Evolutionary conservation across 257 asterid genomes (phyloP), one percentile per base, ranked within the genome.

Genomic region (Rubia yunnanensis): DNA sequence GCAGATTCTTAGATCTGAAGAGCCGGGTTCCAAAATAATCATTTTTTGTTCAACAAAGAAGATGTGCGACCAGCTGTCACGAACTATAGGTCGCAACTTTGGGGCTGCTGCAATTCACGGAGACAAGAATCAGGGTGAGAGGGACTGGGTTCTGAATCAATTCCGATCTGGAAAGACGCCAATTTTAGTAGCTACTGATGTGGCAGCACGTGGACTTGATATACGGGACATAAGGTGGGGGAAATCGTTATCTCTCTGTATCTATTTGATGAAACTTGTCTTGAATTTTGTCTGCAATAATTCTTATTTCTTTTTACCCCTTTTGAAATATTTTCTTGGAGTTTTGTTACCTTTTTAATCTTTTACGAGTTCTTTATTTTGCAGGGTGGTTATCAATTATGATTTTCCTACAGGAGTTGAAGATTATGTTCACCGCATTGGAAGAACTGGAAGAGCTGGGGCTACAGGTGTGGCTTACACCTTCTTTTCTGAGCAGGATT

Each of bases 401-500:
- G 99, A 94, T 82, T 94, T 94, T 74, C 99, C 99, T 7, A 88
- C 78, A 0, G 99, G 99, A 64, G 69, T 94, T 60, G 99, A 94
- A 82, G 98, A 90, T 78, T 94, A 94, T 65, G 99, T 94, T 60
- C 99, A 94, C 86, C 84, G 99, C 66, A 88, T 94, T 22, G 99
- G 99, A 76, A 94, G 99, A 78, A 94, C 99, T 4, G 99, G 99
- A 35, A 84, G 99, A 44, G 99, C 98, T 4, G 99, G 99, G 64
- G 99, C 99, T 22, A 86, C 96, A 31, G 99, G 99, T 10, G 72
- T 79, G 59, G 94, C 99, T 10, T 84, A 82, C 49, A 88, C 99
- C 7, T 94, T 94, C 75, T 76, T 94, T 7, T 65, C 82, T 69
- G 95, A 83, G 73, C 92, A 94, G 72, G 98, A 94, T 76, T 86